A percentile compares a stretch with the other conserved stretches of the same genome.
phyloP scores from a whole-genome alignment of 2,329 filamentous ascomycete genomes.

The Colletotrichum liaoningense region DNA sequence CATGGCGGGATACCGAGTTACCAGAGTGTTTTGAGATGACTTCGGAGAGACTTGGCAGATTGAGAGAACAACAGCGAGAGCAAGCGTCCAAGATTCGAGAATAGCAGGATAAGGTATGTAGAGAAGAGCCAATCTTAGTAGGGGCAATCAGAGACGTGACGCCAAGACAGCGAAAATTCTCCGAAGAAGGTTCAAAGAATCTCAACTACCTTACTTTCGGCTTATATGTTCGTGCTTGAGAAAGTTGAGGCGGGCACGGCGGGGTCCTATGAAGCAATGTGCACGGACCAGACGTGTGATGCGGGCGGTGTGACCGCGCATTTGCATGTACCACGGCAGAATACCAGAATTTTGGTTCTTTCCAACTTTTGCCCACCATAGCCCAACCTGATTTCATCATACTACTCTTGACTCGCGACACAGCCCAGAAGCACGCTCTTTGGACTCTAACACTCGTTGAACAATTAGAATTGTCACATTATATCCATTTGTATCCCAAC shows the following conservation, averaged over 20 bases:
- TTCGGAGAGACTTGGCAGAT: background rate
- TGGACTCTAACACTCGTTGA: too few relatives aligned
- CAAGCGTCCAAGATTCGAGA: background rate
- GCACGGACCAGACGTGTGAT: background rate
- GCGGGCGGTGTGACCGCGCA: conserved; percentile 18
- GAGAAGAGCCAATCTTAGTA: background rate
- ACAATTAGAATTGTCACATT: background rate
- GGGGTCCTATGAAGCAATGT: background rate
- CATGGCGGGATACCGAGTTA: conserved; percentile 50
- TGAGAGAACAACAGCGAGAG: background rate
- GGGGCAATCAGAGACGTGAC: background rate
- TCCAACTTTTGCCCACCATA: background rate
- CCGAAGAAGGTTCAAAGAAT: background rate
- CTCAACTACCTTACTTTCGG: too few relatives aligned
- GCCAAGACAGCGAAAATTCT: background rate
- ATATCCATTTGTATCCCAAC: background rate
- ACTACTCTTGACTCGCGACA: background rate
- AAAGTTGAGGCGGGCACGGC: too few relatives aligned
- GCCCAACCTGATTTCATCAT: background rate
- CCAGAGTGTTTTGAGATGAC: conserved; percentile 36
- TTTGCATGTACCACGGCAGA: conserved; percentile 16
- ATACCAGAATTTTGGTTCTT: conserved; percentile 30
- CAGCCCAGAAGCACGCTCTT: background rate
- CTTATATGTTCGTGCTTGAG: too few relatives aligned
- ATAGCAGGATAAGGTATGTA: background rate